phyloP scores from a whole-genome alignment of 2,329 filamentous ascomycete species.

The Aspergillus sp. region DNA sequence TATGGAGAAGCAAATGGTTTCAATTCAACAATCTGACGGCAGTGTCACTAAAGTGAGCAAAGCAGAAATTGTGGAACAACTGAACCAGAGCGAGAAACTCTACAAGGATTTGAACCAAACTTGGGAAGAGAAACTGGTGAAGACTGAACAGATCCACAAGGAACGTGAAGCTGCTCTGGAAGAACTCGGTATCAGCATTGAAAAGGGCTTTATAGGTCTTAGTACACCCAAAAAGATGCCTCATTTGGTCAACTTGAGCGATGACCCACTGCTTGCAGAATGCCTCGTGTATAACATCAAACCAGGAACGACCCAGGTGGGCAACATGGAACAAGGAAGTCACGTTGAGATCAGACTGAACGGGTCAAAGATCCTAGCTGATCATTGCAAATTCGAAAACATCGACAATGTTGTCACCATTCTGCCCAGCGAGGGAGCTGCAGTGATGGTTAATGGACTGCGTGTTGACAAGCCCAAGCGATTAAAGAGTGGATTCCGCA shows the following conservation, averaged over 20 bases:
- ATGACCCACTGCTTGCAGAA: slow-evolving; percentile 88
- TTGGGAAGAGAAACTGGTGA: slow-evolving; percentile 94
- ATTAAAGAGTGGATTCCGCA: slow-evolving; percentile 86
- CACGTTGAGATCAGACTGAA: slow-evolving; percentile 90
- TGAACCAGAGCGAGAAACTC: slow-evolving; percentile 94
- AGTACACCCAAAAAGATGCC: slow-evolving; percentile 99
- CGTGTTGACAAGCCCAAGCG: slow-evolving; percentile 83
- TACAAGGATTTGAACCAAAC: slow-evolving; percentile 96
- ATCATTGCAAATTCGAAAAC: slow-evolving; percentile 95
- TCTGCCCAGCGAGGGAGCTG: slow-evolving; percentile 83
- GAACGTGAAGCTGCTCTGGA: slow-evolving; percentile 93
- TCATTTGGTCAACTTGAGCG: slow-evolving; percentile 96
- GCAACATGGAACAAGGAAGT: slow-evolving; percentile 83
- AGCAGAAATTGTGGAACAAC: slow-evolving; percentile 94
- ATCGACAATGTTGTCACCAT: slow-evolving; percentile 90
- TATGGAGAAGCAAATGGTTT: slow-evolving; percentile 92
- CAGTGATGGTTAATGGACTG: slow-evolving; percentile 96
- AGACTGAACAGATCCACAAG: slow-evolving; percentile 96
- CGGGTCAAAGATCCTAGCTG: slow-evolving; percentile 84
- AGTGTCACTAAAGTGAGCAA: slow-evolving; percentile 93
- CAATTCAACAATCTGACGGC: slow-evolving; percentile 83
- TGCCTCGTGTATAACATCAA: slow-evolving; percentile 98
- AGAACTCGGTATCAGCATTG: slow-evolving; percentile 96
- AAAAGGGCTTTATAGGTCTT: slow-evolving; percentile 94
- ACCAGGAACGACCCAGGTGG: slow-evolving; percentile 88